phyloP scores from a whole-genome alignment of 1,284 basidiomycete species.

The Clitocybe nebularis region DNA sequence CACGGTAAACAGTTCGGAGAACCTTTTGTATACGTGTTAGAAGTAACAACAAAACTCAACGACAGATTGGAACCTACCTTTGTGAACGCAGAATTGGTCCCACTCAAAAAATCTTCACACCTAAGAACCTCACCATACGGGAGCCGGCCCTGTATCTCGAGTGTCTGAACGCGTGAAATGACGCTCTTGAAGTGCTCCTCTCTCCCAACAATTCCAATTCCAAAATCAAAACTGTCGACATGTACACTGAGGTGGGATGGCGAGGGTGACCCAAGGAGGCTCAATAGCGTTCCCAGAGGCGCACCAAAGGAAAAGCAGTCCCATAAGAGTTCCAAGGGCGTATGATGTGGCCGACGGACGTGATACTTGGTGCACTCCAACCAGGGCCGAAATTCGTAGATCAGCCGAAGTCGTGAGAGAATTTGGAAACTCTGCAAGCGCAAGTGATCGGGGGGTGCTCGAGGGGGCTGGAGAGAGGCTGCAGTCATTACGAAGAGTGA shows the following conservation, averaged over 20 bases:
- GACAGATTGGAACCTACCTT: constrained; percentile 24
- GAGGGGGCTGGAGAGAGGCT: constrained; percentile 23
- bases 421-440: constrained; percentile 31
- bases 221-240: constrained; percentile 27
- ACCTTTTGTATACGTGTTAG: constrained; percentile 2
- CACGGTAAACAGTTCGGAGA: constrained; percentile 13
- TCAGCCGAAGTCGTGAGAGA: constrained; percentile 32
- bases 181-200: constrained; percentile 29
- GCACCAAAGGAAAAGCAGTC: constrained; percentile 34
- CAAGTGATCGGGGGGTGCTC: constrained; percentile 31
- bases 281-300: constrained; percentile 31
- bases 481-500: not conserved
- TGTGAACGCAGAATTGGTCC: constrained; percentile 28
- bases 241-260: constrained; percentile 22
- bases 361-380: constrained; percentile 25
- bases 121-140: constrained; percentile 35
- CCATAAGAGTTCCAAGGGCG: constrained; percentile 29
- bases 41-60: not conserved
- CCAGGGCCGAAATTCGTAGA: constrained; percentile 34
- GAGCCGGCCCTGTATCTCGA: constrained; percentile 31
- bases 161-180: constrained; percentile 29
- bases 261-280: constrained; percentile 33
- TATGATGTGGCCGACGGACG: constrained; percentile 20
- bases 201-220: constrained; percentile 23
- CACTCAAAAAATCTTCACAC: constrained; percentile 31